These are phyloP conservation scores for Pseudomassariella vexata DNA, from an alignment of 2,329 filamentous ascomycete species.

Conservation along the genomic window DNA sequence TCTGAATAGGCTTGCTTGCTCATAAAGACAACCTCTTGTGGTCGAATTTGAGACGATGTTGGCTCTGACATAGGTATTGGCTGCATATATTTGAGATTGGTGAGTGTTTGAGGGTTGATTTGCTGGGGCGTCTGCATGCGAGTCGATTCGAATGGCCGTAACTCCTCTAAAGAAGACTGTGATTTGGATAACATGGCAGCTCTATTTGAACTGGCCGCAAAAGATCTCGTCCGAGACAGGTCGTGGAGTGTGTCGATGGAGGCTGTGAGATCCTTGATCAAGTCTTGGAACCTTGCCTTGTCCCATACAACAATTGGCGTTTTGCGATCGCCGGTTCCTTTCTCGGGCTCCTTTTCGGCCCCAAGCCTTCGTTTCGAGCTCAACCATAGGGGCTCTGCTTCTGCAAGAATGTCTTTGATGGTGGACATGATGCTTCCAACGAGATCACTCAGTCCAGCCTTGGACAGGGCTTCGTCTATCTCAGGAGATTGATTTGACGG, in stretches of 20 bases:
- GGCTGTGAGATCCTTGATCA: constrained; percentile 67
- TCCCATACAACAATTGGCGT: constrained; percentile 57
- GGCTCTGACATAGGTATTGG: constrained; percentile 30
- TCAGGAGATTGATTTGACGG: constrained; percentile 57
- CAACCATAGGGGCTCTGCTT: constrained; percentile 67
- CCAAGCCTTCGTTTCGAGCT: constrained; percentile 45
- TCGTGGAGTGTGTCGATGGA: constrained; percentile 79
- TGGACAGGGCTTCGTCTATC: constrained; percentile 66
- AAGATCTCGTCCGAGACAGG: constrained; percentile 60
- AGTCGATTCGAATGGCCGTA: constrained; percentile 50
- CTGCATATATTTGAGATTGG: constrained; percentile 38
- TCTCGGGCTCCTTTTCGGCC: constrained; percentile 30
- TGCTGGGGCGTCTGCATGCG: constrained; percentile 57
- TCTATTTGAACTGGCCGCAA: constrained; percentile 29
- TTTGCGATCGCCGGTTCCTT: constrained; percentile 42
- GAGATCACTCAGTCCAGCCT: constrained; percentile 69
- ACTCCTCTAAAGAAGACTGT: constrained; percentile 34
- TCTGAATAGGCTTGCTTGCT: constrained; percentile 47
- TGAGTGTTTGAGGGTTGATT: constrained; percentile 49
- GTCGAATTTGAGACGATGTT: constrained; percentile 18
- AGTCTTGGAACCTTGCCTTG: constrained; percentile 67
- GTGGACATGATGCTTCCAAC: constrained; percentile 75
- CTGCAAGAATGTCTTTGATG: constrained; percentile 73
- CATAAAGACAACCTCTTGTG: constrained; percentile 45
- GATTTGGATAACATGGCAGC: constrained; percentile 30